Base-by-base conservation (phyloP, 768 basidiomycete species). In the Pulveroboletus sp. region DNA sequence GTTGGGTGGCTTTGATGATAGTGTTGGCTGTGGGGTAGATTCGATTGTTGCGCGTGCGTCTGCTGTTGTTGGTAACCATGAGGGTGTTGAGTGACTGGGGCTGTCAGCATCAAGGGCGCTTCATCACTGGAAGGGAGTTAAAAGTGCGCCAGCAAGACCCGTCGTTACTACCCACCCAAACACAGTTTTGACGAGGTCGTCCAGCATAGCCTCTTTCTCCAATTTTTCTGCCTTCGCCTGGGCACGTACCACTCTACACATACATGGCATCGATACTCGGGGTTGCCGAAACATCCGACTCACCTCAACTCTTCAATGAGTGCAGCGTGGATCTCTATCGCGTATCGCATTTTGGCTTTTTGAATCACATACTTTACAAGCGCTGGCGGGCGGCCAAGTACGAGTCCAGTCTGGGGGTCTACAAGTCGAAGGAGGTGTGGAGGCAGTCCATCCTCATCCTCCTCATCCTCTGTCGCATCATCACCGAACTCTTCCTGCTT, bases 321-420 rank as follows among this genome's bases (percentile, higher is more conserved):
- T 30, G 72, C 70, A 30, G 80, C 81, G 53, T 89, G 83, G 59
- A 88, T 82, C 50, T 85, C 77, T 28, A 84, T 54, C 13, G 80
- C 82, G 61, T 83, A 86, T 43, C 72, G 73, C 64, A 85, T 77
- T 61, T 91, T 92, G 6, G 93, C 91, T 61, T 93, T 68, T 33
- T 69, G 53, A 70, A 76, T 55, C 70, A 82, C 73, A 65, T 93
- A 94, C 74, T 81, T 82, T 32, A 82, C 80, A 72, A 84, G 81
- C 28, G 74, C 70, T 0, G 80, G 84, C n/a, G 82, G 70, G n/a
- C 84, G 78, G 1, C 86, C 88, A 58, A 80, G 65, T 5, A 89
- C 78, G n/a, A 80, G 68, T 1, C 82, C 81, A 1, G 83, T 87
- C 14, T 69, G 66, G 0, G 81, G 77, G 58, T 82, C 78, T 53